A percentile compares a stretch with the other conserved stretches of the same genome.
These are phyloP conservation scores for Russula olivacea DNA, from an alignment of 768 basidiomycete species.

Conservation along the genomic window DNA sequence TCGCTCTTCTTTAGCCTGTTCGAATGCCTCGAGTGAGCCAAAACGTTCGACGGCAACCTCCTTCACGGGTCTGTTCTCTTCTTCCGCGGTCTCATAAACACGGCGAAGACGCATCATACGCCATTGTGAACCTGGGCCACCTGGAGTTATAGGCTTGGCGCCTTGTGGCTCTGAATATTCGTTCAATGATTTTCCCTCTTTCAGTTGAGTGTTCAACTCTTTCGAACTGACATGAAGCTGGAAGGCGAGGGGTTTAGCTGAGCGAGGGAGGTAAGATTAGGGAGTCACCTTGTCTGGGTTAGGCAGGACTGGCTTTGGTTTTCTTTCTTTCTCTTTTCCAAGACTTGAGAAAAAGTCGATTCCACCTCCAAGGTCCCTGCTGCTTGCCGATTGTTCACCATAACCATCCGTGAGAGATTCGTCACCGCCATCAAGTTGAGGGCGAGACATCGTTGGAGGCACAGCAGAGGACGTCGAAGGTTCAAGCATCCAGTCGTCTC, in stretches of 20 bases:
- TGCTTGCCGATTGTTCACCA: slow-evolving; percentile 42
- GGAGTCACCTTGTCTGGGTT: slow-evolving; percentile 65
- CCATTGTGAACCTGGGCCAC: slow-evolving; percentile 93
- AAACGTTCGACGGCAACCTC: slow-evolving; percentile 87
- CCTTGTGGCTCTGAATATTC: slow-evolving; percentile 40
- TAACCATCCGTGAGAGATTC: slow-evolving; percentile 63
- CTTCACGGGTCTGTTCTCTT: slow-evolving; percentile 66
- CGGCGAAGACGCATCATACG: slow-evolving; percentile 94
- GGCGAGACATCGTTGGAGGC: slow-evolving; percentile 28
- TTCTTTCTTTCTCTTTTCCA: slow-evolving; percentile 72
- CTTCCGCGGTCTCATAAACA: slow-evolving; percentile 85
- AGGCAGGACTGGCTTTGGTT: slow-evolving; percentile 49
- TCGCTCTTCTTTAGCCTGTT: slow-evolving; percentile 84
- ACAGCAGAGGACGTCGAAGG: slow-evolving; percentile 33
- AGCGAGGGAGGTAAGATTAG: too few relatives aligned
- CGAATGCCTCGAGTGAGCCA: slow-evolving; percentile 75
- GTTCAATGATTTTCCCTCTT: slow-evolving; percentile 36
- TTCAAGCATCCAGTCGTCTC: slow-evolving; percentile 89
- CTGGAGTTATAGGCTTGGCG: slow-evolving; percentile 56
- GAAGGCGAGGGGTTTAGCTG: slow-evolving; percentile 14
- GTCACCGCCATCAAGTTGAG: slow-evolving; percentile 30
- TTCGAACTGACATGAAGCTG: slow-evolving; percentile 56
- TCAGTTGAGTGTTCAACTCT: slow-evolving; percentile 58
- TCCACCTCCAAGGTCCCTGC: slow-evolving; percentile 48
- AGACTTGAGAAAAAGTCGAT: slow-evolving; percentile 89